Base-by-base conservation (phyloP, 495 filamentous ascomycete genomes). In the Neurospora hispaniola region DNA sequence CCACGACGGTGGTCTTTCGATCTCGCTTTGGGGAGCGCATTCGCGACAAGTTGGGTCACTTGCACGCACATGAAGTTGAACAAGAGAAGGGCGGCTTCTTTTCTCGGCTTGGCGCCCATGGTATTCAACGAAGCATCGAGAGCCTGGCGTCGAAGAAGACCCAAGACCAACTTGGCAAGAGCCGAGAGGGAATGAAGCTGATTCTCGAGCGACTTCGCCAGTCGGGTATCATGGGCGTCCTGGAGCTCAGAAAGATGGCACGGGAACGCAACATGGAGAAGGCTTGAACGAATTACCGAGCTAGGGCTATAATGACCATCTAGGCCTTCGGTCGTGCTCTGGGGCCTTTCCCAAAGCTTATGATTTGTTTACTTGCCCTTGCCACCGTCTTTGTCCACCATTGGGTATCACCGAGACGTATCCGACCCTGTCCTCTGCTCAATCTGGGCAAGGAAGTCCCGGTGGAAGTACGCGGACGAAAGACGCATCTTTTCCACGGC, bases 111-210 rank as follows among this genome's bases (percentile, higher is more conserved):
- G 93, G 93, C 6, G 94, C 92, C 14, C 87, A 86, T 5, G 90
- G 93, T 11, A 89, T 98, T 66, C 93, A 97, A 81, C 85, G 91
- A 27, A 96, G 91, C 72, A 97, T 99, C 77, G 96, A 99, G 84
- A 82, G 90, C 43, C 93, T 98, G 62, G 94, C 93, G 0, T 86
- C 95, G 69, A 92, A 89, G 73, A 89, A 93, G 71, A 96, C 96
- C 70, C 87, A 90, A 69, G 91, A 94, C 73, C 92, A 94, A 48
- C 84, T 98, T 71, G 85, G 91, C 71, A 96, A 94, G 79, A 94
- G 92, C 79, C 93, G 94, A 76, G 90, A 98, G 79, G 96, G 96
- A 20, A 98, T 99, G 96, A 92, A 91, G 71, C 89, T 98, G 59
- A 95, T 99, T 18, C 85, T 99, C 35, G 93, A 96, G 81, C 87